Base-by-base conservation (phyloP, 352 stramenopile genomes). In the Pythium volutum region DNA sequence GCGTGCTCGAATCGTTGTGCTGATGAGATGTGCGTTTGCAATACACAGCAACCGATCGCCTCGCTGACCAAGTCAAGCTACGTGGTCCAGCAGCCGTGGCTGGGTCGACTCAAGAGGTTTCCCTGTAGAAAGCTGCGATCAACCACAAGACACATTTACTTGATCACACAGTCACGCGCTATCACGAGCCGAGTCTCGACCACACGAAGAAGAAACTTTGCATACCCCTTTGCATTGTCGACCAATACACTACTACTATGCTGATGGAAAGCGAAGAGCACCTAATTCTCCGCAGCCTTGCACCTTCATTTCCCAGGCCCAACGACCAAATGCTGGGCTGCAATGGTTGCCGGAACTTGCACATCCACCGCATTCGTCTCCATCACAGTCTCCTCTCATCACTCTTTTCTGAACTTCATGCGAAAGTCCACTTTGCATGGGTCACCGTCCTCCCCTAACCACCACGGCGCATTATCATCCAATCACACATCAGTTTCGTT, bases 21-120 rank as follows among this genome's bases (percentile, higher is more conserved):
- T 20, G 36, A 20, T 43, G 3, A 22, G 3, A 20, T 4, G 11
- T 18, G 6, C 55, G 2, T 51, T 27, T 48, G 42, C 27, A 23
- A 22, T 16, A 34, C 20, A 43, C 62, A 91, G 81, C 78, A 58
- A 88, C 81, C 57, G 71, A 88, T 56, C 82, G 75, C 39, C 74
- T 88, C 55, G 77, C 74, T 9, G 70, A 86, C 57, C 72, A 87
- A 61, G 70, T 89, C 33, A 86, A 81, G 60, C 66, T 82, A 0
- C 74, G 64, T 50, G 59, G 45, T 3, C 67, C 81, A n/a, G 65
- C 31, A 36, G 31, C 31, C 2, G 36, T n/a, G 10, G 20, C 49
- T 45, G 49, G 16, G 4, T 22, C 33, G 2, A 55, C 8, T 15
- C 49, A 55, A 45, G 49, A 55, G 11, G 31, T 31, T 33, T 46